phyloP scores from a whole-genome alignment of 2,329 filamentous ascomycete genomes.

The Pyrenophora tritici-repentis region DNA sequence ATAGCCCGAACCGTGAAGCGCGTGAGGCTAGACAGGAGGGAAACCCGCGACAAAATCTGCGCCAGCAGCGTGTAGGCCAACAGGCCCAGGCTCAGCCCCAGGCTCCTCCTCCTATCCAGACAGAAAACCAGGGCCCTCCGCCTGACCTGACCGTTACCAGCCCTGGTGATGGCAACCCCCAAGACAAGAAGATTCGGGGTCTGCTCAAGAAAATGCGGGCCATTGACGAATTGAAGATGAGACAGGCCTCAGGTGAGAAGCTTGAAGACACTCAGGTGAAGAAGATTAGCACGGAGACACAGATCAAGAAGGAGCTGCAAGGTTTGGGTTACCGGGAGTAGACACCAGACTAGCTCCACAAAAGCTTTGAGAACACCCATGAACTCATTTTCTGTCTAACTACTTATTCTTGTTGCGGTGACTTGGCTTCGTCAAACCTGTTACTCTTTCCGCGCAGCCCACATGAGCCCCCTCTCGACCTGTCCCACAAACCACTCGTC shows the following conservation, averaged over 20 bases:
- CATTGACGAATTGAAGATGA: conserved; percentile 98
- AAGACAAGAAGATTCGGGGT: conserved; percentile 92
- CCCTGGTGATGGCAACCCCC: conserved; percentile 64
- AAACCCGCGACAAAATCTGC: conserved; percentile 30
- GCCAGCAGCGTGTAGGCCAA: conserved; percentile 28
- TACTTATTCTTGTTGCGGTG: background rate
- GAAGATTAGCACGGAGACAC: conserved; percentile 90
- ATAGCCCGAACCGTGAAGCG: conserved; percentile 38
- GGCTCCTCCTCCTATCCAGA: conserved; percentile 37
- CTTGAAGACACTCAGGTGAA: conserved; percentile 97
- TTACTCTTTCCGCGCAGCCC: conserved; percentile 16
- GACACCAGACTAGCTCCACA: background rate
- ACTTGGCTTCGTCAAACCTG: background rate
- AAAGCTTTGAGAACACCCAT: background rate
- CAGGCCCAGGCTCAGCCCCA: conserved; percentile 16
- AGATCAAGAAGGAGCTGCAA: conserved; percentile 82
- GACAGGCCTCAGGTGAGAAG: conserved; percentile 91
- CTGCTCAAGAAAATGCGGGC: conserved; percentile 96
- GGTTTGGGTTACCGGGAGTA: conserved; percentile 55
- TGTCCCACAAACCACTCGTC: conserved; percentile 29
- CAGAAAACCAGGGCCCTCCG: conserved; percentile 40
- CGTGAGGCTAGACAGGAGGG: conserved; percentile 38
- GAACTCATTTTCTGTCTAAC: background rate
- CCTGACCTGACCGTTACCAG: conserved; percentile 61
- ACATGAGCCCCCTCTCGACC: conserved; percentile 27